Percentiles rank a stretch among this genome's conserved stretches.
These are phyloP conservation scores for Rhizopus sp. DNA, from an alignment of 371 early-diverging fungal species.

Conservation along the genomic window DNA sequence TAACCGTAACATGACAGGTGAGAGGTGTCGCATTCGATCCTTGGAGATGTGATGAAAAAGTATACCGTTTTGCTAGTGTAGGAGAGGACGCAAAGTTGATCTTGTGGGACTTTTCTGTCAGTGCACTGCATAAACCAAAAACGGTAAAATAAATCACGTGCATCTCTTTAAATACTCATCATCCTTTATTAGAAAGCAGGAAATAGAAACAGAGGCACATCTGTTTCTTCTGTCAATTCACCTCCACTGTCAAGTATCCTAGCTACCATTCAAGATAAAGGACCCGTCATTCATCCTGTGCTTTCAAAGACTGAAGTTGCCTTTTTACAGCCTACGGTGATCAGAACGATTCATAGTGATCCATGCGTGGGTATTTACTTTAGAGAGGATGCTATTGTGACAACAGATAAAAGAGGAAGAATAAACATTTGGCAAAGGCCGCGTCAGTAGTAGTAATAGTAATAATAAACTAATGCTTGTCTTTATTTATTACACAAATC, in stretches of 20 bases:
- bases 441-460: background rate
- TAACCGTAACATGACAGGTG: constrained; percentile 40
- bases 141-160: constrained; percentile 42
- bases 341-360: constrained; percentile 72
- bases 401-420: constrained; percentile 80
- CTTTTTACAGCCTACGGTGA: constrained; percentile 79
- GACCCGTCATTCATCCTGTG: constrained; percentile 58
- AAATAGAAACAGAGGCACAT: constrained; percentile 38
- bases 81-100: constrained; percentile 88
- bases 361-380: constrained; percentile 77
- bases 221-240: constrained; percentile 38
- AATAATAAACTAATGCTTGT: background rate
- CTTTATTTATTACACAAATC: background rate
- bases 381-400: constrained; percentile 82
- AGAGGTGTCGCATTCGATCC: constrained; percentile 90
- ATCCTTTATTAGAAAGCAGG: constrained; percentile 18
- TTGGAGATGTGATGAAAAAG: constrained; percentile 79
- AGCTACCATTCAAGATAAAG: constrained; percentile 21
- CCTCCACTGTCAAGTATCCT: constrained; percentile 30
- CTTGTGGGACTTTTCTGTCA: constrained; percentile 92
- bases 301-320: constrained; percentile 73
- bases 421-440: constrained; percentile 86
- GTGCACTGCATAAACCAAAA: constrained; percentile 74
- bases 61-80: constrained; percentile 88
- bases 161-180: background rate